These are phyloP conservation scores for Ascochyta lentis DNA, from an alignment of 2,329 filamentous ascomycete genomes.

Conservation along the genomic window DNA sequence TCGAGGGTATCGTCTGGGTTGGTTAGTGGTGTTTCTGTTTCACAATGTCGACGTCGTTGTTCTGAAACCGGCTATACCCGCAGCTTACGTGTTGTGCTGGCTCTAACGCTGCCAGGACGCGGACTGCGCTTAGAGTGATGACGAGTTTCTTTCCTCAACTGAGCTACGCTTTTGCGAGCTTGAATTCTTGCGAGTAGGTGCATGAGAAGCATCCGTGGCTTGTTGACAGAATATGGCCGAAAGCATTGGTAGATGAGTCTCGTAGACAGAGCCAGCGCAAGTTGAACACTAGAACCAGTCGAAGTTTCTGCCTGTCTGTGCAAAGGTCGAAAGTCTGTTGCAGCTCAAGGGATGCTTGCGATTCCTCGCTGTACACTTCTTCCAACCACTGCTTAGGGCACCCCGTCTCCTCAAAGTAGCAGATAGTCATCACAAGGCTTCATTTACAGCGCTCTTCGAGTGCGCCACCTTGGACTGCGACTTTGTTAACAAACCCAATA, in stretches of 20 bases:
- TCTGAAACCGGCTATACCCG: slow-evolving; percentile 18
- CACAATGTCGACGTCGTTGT: slow-evolving; percentile 3
- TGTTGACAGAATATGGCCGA: slow-evolving; percentile 3
- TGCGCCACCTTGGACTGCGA: not conserved
- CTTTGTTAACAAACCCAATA: not conserved
- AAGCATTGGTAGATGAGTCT: not conserved
- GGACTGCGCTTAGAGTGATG: not conserved
- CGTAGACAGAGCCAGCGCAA: not conserved
- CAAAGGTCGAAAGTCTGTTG: not conserved
- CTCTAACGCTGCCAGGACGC: slow-evolving; percentile 1
- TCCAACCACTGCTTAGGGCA: not conserved
- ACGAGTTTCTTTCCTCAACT: not conserved
- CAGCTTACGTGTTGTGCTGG: slow-evolving; percentile 15
- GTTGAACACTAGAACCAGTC: not conserved
- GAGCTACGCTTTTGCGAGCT: not conserved
- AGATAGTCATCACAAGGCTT: not conserved
- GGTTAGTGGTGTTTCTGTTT: slow-evolving; percentile 9
- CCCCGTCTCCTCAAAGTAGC: not conserved
- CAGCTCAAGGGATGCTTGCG: not conserved
- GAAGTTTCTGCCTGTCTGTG: not conserved
- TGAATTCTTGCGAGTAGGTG: not conserved
- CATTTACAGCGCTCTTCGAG: not conserved
- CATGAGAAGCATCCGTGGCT: slow-evolving; percentile 5
- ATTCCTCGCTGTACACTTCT: not conserved
- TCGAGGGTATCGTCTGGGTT: not conserved